Evolutionary conservation across 1,139 yeast species (phyloP).

Genomic region (Debaryomycetaceae sp.): DNA sequence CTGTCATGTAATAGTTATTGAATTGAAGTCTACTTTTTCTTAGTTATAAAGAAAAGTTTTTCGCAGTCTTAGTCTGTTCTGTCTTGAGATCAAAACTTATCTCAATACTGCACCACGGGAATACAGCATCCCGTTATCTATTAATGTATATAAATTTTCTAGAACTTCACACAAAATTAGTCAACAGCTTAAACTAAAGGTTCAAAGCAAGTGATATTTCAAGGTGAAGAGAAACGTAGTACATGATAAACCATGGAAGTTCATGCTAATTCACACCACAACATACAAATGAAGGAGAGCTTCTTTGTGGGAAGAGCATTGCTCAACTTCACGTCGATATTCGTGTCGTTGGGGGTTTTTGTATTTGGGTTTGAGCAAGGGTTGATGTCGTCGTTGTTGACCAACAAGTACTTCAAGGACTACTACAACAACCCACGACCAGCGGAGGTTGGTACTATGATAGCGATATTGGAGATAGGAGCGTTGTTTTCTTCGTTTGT

Average conservation of each 20-base stretch:
- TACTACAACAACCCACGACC: constrained; percentile 69
- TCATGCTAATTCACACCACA: constrained; percentile 19
- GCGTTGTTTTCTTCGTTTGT: constrained; percentile 75
- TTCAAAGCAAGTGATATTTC: not conserved
- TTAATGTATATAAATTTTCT: no score
- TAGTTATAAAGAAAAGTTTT: no score
- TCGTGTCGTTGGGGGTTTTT: constrained; percentile 58
- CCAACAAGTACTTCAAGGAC: constrained; percentile 67
- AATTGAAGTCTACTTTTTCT: no score
- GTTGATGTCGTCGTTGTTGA: constrained; percentile 56
- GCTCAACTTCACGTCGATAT: constrained; percentile 54
- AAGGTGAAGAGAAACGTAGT: not conserved
- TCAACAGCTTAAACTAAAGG: not conserved
- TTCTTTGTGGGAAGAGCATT: constrained; percentile 52
- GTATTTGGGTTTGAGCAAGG: constrained; percentile 66
- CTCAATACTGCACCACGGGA: no score
- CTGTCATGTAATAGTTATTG: no score
- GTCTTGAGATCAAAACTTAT: no score
- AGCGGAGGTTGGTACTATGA: constrained; percentile 48
- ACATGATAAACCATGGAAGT: constrained; percentile 11
- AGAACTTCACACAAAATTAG: not conserved
- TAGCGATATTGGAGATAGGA: constrained; percentile 62
- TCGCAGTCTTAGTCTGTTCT: no score
- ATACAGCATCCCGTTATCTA: no score
- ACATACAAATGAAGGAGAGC: constrained; percentile 36